Evolutionary conservation across 179 eudicot species (phyloP).

Genomic region (Sideroxylon spinosum): DNA sequence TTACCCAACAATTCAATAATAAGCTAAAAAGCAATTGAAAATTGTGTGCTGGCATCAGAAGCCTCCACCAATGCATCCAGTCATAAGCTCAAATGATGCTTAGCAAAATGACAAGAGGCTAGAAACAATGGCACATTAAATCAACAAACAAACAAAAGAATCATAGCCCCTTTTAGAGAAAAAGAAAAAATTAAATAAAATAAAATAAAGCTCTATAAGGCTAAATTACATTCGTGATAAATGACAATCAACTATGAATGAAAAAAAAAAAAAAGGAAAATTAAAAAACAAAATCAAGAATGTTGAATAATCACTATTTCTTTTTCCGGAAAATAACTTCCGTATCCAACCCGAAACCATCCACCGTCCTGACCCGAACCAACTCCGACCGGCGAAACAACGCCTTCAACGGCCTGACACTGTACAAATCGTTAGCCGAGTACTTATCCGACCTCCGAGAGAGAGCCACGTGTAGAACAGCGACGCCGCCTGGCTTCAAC

Average conservation of each 20-base stretch:
- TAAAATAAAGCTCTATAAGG: not conserved
- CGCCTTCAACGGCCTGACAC: slow-evolving; percentile 44
- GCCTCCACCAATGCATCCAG: too few species aligned
- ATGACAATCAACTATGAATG: not conserved
- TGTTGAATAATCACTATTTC: not conserved
- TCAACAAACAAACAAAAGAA: too few species aligned
- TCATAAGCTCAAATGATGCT: too few species aligned
- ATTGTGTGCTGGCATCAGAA: too few species aligned
- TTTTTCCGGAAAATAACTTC: slow-evolving; percentile 59
- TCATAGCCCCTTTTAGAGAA: too few species aligned
- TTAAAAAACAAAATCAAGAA: not conserved
- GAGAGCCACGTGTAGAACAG: slow-evolving; percentile 70
- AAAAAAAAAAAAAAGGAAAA: not conserved
- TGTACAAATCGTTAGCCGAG: slow-evolving; percentile 78
- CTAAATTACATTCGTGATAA: too few species aligned
- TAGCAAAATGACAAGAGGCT: too few species aligned
- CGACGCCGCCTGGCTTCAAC: slow-evolving; percentile 63
- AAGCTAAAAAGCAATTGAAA: too few species aligned
- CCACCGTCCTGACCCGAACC: slow-evolving; percentile 46
- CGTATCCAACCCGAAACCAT: slow-evolving; percentile 86
- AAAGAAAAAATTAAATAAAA: not conserved
- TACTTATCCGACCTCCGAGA: slow-evolving; percentile 65
- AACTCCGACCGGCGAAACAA: slow-evolving; percentile 52
- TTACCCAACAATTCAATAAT: too few species aligned
- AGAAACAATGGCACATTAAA: too few species aligned